Evolutionary conservation across 805 yeast species (phyloP), one percentile per base, ranked within the genome.

Genomic region (Kluyveromyces aestuarii): DNA sequence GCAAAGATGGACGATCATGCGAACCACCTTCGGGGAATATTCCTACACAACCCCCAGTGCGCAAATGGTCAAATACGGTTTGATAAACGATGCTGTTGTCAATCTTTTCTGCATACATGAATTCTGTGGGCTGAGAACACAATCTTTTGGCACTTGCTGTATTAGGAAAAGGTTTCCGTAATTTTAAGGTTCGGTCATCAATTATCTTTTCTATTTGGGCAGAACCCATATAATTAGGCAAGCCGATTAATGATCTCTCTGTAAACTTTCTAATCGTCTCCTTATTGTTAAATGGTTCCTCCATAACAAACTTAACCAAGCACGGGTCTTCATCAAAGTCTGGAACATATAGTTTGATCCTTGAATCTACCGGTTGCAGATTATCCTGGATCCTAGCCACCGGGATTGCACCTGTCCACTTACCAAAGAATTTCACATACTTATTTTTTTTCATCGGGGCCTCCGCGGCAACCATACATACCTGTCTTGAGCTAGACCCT

Each of bases 21-120:
- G 96, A 87, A 0, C 99, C 99, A 50, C 99, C 99, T 70, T 91
- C 99, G 3, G 98, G 96, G 69, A 88, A 91, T 43, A 91, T 86
- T 3, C 96, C 96, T 8, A 91, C 72, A 55, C 95, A 86, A 44
- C 87, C 82, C 39, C 87, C 87, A 21, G 79, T 72, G 40, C 87
- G 79, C 52, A 91, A 73, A 61, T 87, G 95, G 45, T 81, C 76
- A 61, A 90, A 91, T 5, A 93, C 98, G 55, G 76, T 75, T 50
- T 84, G 79, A 67, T 87, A 91, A 43, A 89, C 95, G 44, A 72
- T 71, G 14, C 87, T 77, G 65, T 90, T 96, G 63, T 93, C 90
- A 49, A 91, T 81, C 57, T 84, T 84, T 50, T 78, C 80, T 1
- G 97, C 96, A 37, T 77, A 72, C 60, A 85, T 86, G 71, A 75